These are phyloP conservation scores for Tetrahymena thermophila DNA, from an alignment of 73 alveolate genomes.

Conservation along the genomic window DNA sequence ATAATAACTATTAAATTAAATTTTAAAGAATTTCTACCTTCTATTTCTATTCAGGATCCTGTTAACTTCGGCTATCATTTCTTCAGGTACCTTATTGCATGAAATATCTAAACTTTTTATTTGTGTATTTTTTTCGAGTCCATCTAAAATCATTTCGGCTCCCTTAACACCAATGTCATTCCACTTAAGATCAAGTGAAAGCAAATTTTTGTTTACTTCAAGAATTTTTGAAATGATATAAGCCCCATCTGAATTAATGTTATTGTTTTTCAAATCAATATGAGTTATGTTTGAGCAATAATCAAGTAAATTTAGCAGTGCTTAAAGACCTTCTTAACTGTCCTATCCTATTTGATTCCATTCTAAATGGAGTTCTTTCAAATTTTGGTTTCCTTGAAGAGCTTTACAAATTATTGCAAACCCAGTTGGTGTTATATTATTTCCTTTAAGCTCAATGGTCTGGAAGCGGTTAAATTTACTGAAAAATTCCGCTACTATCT, in stretches of 20 bases:
- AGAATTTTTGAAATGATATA: neutral
- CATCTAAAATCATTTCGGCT: constrained; percentile 25
- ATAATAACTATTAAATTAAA: no score
- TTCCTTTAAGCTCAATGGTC: constrained; percentile 29
- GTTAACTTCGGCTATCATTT: constrained; percentile 29
- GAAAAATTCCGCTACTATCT: neutral
- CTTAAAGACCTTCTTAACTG: constrained; percentile 15
- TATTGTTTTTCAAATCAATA: constrained; percentile 26
- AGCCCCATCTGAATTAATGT: constrained; percentile 16
- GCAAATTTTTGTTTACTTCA: neutral
- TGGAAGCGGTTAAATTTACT: neutral
- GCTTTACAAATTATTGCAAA: constrained; percentile 31
- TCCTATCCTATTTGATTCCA: constrained; percentile 41
- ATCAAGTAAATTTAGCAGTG: constrained; percentile 13
- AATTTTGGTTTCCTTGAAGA: neutral
- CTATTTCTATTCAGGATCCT: constrained; percentile 20
- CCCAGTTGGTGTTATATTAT: constrained; percentile 32
- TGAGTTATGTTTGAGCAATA: neutral
- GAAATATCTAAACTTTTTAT: constrained; percentile 29
- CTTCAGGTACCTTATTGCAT: constrained; percentile 46
- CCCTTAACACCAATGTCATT: constrained; percentile 42
- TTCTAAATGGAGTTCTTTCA: constrained; percentile 19
- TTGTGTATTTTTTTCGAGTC: constrained; percentile 3
- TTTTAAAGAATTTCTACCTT: neutral
- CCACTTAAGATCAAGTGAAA: constrained; percentile 38